Conservation (phyloP, 768 basidiomycete species). For the Auriscalpium microsporum region DNA sequence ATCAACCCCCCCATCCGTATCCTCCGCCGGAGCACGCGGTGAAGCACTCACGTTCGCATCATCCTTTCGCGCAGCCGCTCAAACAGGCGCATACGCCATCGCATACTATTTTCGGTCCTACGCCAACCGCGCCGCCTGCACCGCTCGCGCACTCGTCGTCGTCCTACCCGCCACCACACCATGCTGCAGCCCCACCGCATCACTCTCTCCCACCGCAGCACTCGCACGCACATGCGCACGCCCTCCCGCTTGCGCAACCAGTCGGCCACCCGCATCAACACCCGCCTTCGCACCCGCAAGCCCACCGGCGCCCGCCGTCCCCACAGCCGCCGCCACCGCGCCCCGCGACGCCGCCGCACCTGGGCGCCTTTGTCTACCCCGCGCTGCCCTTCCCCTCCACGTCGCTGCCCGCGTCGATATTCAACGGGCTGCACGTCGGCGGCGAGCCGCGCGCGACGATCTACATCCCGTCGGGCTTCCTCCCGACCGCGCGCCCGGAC, state of each 20-base stretch:
- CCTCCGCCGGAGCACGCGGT: neutral
- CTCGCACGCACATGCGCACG: neutral
- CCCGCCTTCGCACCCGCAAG: conserved; percentile 16
- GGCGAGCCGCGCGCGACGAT: conserved; percentile 34
- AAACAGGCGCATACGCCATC: neutral
- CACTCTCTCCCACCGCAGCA: neutral
- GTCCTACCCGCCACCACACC: neutral
- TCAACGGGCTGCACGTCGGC: neutral
- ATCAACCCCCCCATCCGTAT: conserved; percentile 2
- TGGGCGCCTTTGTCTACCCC: conserved; percentile 55
- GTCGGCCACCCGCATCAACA: conserved; percentile 12
- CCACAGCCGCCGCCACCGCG: conserved; percentile 8
- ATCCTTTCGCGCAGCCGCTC: no score
- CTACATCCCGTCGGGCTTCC: conserved; percentile 48
- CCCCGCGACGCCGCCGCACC: conserved; percentile 21
- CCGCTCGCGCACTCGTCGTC: no score
- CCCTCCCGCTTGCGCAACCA: neutral
- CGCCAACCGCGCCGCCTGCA: neutral
- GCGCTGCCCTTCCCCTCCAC: conserved; percentile 44
- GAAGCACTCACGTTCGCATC: neutral
- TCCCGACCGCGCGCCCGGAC: conserved; percentile 46
- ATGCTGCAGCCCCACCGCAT: neutral
- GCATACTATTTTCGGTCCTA: neutral
- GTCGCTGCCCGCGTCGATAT: neutral
- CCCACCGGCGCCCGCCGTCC: conserved; percentile 10